Conservation (phyloP, 2,329 filamentous ascomycete species). For the Trichophyton verrucosum region DNA sequence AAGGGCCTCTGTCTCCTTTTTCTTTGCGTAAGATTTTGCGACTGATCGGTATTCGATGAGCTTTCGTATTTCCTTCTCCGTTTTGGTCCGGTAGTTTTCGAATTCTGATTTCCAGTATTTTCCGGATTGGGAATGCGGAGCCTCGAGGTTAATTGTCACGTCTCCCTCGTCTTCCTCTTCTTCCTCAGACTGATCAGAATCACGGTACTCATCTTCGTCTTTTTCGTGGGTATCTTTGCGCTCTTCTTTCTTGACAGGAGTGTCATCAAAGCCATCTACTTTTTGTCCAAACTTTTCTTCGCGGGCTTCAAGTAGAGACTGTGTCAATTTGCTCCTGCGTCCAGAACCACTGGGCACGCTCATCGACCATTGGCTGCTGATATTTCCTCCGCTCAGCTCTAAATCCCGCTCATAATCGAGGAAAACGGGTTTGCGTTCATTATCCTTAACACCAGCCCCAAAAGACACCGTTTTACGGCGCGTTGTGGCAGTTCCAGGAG, state of each 20-base stretch:
- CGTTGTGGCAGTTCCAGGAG: slow-evolving; percentile 45
- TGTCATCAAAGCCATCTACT: slow-evolving; percentile 19
- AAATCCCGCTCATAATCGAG: slow-evolving; percentile 33
- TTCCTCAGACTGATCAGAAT: neutral
- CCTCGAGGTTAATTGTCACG: slow-evolving; percentile 41
- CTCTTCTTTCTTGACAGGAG: slow-evolving; percentile 11
- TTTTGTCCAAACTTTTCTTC: slow-evolving; percentile 15
- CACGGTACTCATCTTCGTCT: neutral
- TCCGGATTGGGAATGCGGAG: slow-evolving; percentile 46
- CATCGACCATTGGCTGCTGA: slow-evolving; percentile 23
- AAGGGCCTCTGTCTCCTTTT: slow-evolving; percentile 45
- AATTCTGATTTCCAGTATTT: slow-evolving; percentile 52
- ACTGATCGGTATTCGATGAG: slow-evolving; percentile 48
- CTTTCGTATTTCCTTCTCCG: slow-evolving; percentile 48
- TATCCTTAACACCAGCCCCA: slow-evolving; percentile 44
- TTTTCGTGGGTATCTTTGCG: slow-evolving; percentile 11
- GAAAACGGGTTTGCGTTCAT: slow-evolving; percentile 39
- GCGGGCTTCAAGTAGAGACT: slow-evolving; percentile 30
- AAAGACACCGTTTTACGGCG: slow-evolving; percentile 51
- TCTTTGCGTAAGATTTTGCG: slow-evolving; percentile 47
- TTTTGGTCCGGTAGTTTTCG: slow-evolving; percentile 45
- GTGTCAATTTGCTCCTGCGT: slow-evolving; percentile 29
- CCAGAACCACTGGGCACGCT: slow-evolving; percentile 1
- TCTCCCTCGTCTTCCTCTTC: slow-evolving; percentile 22
- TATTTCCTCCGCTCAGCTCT: slow-evolving; percentile 34